Conservation (phyloP, 1,139 yeast genomes). For the Candida glucosophila region DNA sequence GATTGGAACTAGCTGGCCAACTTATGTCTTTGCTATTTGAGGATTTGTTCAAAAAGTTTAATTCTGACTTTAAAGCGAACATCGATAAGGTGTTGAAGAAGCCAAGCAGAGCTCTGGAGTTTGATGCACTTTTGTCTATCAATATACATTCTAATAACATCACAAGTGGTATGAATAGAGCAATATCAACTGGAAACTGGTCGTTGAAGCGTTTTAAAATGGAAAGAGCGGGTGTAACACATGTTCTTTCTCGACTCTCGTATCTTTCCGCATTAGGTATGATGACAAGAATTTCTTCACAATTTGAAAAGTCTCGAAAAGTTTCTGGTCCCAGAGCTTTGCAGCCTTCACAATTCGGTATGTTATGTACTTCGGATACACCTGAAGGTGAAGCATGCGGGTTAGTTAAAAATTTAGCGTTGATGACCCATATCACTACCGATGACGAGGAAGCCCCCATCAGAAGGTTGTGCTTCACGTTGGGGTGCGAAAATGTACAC, state of each 20-base stretch:
- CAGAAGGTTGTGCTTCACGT: slow-evolving; percentile 59
- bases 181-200: slow-evolving; percentile 98
- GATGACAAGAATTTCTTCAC: slow-evolving; percentile 99
- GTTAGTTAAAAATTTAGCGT: slow-evolving; percentile 87
- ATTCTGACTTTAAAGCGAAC: slow-evolving; percentile 86
- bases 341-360: slow-evolving; percentile 98
- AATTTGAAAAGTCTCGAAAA: slow-evolving; percentile 93
- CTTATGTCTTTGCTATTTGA: slow-evolving; percentile 90
- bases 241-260: slow-evolving; percentile 81
- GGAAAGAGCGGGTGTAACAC: slow-evolving; percentile 99
- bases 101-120: slow-evolving; percentile 91
- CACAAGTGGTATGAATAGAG: slow-evolving; percentile 90
- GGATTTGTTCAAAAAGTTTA: slow-evolving; percentile 93
- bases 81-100: slow-evolving; percentile 89
- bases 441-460: slow-evolving; percentile 96
- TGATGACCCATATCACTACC: slow-evolving; percentile 98
- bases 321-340: slow-evolving; percentile 98
- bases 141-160: slow-evolving; percentile 88
- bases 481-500: slow-evolving; percentile 86
- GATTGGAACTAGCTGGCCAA: slow-evolving; percentile 96
- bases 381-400: slow-evolving; percentile 99
- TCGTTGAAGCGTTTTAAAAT: slow-evolving; percentile 96
- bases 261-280: slow-evolving; percentile 94
- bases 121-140: slow-evolving; percentile 84
- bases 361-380: slow-evolving; percentile 97